A percentile compares a stretch with the other conserved stretches of the same genome.
Conservation (phyloP, 73 alveolate genomes). For the Stentor roeselii region DNA sequence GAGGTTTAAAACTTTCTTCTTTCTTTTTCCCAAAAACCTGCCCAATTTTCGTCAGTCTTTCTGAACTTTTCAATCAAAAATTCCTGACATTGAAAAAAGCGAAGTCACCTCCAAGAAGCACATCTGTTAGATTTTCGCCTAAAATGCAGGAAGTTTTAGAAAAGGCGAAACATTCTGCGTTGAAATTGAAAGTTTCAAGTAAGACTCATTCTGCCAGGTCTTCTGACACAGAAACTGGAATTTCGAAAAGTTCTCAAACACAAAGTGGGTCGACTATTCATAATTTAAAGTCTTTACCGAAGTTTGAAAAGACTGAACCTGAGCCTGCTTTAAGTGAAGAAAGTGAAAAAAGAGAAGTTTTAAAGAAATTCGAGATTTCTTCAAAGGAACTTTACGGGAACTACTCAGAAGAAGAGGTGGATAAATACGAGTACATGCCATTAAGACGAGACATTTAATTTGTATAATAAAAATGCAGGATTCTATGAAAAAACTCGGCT, state of each 20-base stretch:
- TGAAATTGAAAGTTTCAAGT: neutral
- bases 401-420: neutral
- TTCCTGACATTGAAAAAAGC: neutral
- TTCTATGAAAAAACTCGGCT: neutral
- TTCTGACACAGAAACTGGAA: neutral
- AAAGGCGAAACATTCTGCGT: neutral
- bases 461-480: neutral
- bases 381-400: neutral
- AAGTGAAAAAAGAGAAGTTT: neutral
- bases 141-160: neutral
- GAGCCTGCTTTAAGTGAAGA: neutral
- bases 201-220: neutral
- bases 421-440: conserved; percentile 6
- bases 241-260: neutral
- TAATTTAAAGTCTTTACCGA: neutral
- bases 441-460: neutral
- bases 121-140: neutral
- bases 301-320: neutral
- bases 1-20: conserved; percentile 77
- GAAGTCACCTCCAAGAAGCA: conserved; percentile 6
- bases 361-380: neutral
- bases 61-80: too few species aligned
- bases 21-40: conserved; percentile 68
- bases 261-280: neutral
- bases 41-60: neutral